Percentiles rank a stretch among this genome's conserved stretches.
phyloP scores from a whole-genome alignment of 306 rosid genomes.

The Quercus bicolor region DNA sequence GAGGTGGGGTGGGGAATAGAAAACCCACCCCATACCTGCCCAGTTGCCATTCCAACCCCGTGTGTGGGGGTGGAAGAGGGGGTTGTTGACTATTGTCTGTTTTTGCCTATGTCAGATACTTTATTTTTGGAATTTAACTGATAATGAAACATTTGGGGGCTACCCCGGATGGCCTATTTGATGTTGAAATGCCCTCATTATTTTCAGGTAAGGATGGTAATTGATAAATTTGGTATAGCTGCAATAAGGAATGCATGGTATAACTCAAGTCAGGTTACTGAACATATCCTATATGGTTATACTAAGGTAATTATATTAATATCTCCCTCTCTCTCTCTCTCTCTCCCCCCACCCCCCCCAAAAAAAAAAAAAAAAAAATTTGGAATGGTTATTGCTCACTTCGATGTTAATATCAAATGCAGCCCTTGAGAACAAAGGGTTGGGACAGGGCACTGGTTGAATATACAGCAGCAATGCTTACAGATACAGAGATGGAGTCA shows the following conservation, averaged over 20 bases:
- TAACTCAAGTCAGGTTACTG: slow-evolving; percentile 56
- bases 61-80: too few species aligned
- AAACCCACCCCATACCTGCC: too few species aligned
- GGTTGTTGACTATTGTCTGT: background rate
- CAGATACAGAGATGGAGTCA: slow-evolving; percentile 57
- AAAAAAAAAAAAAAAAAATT: background rate
- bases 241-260: slow-evolving; percentile 87
- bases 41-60: too few species aligned
- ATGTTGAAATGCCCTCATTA: slow-evolving; percentile 15
- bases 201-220: slow-evolving; percentile 64
- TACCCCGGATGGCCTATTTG: slow-evolving; percentile 17
- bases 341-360: background rate
- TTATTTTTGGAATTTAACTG: background rate
- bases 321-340: slow-evolving; percentile 3
- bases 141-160: background rate
- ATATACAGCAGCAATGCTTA: slow-evolving; percentile 75
- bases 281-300: slow-evolving; percentile 67
- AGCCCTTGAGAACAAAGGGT: slow-evolving; percentile 85
- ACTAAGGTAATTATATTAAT: slow-evolving; percentile 53
- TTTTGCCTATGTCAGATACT: background rate
- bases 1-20: too few species aligned
- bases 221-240: slow-evolving; percentile 64
- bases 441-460: slow-evolving; percentile 93
- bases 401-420: slow-evolving; percentile 33
- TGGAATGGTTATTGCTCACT: slow-evolving; percentile 28